Evolutionary conservation across 352 stramenopile genomes (phyloP), one percentile per base, ranked within the genome.

Genomic region (Phytophthora pseudosyringae): DNA sequence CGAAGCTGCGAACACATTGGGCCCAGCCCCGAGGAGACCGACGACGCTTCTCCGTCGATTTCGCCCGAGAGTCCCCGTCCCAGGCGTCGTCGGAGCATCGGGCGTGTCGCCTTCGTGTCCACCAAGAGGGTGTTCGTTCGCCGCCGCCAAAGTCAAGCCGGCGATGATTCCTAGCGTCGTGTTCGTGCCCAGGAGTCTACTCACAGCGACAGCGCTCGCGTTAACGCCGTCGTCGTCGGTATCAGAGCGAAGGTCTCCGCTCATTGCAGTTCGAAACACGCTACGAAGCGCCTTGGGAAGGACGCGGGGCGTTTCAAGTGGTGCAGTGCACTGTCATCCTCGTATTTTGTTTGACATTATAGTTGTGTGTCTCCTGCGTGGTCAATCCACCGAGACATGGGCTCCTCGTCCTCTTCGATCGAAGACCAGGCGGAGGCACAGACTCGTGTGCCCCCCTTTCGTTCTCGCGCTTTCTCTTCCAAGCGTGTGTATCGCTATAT

Each of bases 161-260:
- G 81, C 79, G 35, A 89, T 73, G 61, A 90, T 81, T 21, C 75
- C 81, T 25, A 90, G 67, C 36, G 75, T 80, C 44, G 81, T 78
- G 55, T 88, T 71, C 1, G 67, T 70, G 21, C 57, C 45, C 18
- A 87, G 59, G 2, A 89, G 51, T 35, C 69, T 69, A 50, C 46
- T 60, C 43, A 89, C 61, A 9, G 80, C 53, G 3, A 64, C 48
- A 10, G 48, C n/a, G 41, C 26, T 49, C 15, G 41, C 31, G n/a
- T 33, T 48, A 15, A 31, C 33, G 26, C 35, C 48, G n/a, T 70
- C 67, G 15, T 16, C 28, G 46, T 75, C 62, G 32, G 36, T 71
- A 54, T 75, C 61, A 25, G 61, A 50, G 3, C 41, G 55, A 43
- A 55, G 28, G 33, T 75, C 59, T 58, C 59, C 66, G 26, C 18